A percentile compares a stretch with the other conserved stretches of the same genome.
Evolutionary conservation across 2,329 filamentous ascomycete species (phyloP).

Genomic region (Colletotrichum musae): DNA sequence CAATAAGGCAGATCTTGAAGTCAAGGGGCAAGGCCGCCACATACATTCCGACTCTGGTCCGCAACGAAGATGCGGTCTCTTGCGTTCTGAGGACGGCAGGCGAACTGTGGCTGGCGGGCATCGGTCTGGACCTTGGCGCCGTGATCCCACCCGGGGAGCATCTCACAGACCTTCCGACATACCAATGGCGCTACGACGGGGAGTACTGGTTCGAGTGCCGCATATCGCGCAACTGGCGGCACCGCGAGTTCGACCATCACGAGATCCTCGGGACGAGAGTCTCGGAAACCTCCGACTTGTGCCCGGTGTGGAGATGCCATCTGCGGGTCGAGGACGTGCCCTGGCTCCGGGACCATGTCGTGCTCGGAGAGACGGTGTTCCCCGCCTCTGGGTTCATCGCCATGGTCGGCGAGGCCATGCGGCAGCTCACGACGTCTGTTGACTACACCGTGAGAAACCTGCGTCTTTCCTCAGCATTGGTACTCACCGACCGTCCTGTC

Average conservation of each 20-base stretch:
- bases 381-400: conserved; percentile 30
- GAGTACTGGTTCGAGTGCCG: conserved; percentile 31
- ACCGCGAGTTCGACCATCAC: conserved; percentile 22
- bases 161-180: conserved; percentile 29
- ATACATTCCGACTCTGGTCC: conserved; percentile 26
- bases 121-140: conserved; percentile 13
- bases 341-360: conserved; percentile 29
- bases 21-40: conserved; percentile 7
- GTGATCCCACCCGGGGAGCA: conserved; percentile 22
- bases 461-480: conserved; percentile 48
- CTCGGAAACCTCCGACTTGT: conserved; percentile 25
- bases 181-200: conserved; percentile 30
- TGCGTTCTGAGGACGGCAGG: conserved; percentile 36
- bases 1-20: conserved; percentile 65
- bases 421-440: conserved; percentile 20
- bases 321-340: conserved; percentile 27
- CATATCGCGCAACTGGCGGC: conserved; percentile 27
- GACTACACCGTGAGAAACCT: conserved; percentile 49
- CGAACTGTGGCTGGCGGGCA: conserved; percentile 27
- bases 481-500: conserved; percentile 46
- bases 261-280: conserved; percentile 34
- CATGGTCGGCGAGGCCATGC: conserved; percentile 34
- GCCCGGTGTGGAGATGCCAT: conserved; percentile 33
- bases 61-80: conserved; percentile 14
- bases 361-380: conserved; percentile 13